Conservation (phyloP, 768 basidiomycete species). For the Panellus pusillus region DNA sequence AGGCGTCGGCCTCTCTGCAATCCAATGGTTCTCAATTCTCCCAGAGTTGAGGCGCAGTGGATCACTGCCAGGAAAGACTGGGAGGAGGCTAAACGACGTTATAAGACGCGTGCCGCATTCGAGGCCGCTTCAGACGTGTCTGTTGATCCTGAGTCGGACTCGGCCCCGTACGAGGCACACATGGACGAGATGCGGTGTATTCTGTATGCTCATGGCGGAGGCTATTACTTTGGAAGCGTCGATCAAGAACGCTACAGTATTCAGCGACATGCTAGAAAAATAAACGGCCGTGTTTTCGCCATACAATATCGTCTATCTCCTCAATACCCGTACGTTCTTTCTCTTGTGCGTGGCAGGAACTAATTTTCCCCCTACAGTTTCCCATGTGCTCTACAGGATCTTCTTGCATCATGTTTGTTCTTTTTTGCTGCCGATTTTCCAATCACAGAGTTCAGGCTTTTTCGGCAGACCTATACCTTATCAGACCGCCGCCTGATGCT, state of each 20-base stretch:
- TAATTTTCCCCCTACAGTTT: conserved; percentile 37
- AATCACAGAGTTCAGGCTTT: neutral
- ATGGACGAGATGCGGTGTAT: conserved; percentile 88
- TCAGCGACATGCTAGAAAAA: conserved; percentile 87
- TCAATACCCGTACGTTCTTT: conserved; percentile 66
- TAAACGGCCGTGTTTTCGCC: conserved; percentile 86
- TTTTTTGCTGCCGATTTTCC: neutral
- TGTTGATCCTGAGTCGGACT: conserved; percentile 28
- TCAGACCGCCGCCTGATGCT: conserved; percentile 79
- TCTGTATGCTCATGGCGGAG: conserved; percentile 82
- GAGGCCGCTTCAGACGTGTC: conserved; percentile 23
- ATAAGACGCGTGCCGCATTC: conserved; percentile 46
- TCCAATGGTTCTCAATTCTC: neutral
- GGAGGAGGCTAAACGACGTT: conserved; percentile 61
- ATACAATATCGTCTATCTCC: conserved; percentile 88
- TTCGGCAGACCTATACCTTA: conserved; percentile 76
- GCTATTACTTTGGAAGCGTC: conserved; percentile 83
- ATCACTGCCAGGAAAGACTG: conserved; percentile 83
- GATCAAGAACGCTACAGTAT: conserved; percentile 81
- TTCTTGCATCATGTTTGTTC: conserved; percentile 79
- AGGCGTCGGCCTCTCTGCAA: conserved; percentile 19
- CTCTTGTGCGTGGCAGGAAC: too few species aligned
- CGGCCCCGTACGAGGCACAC: conserved; percentile 56
- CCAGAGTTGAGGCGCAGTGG: conserved; percentile 85
- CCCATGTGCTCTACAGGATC: conserved; percentile 89